These are phyloP conservation scores for Penicillium coprophilum DNA, from an alignment of 495 filamentous ascomycete genomes.

Conservation along the genomic window DNA sequence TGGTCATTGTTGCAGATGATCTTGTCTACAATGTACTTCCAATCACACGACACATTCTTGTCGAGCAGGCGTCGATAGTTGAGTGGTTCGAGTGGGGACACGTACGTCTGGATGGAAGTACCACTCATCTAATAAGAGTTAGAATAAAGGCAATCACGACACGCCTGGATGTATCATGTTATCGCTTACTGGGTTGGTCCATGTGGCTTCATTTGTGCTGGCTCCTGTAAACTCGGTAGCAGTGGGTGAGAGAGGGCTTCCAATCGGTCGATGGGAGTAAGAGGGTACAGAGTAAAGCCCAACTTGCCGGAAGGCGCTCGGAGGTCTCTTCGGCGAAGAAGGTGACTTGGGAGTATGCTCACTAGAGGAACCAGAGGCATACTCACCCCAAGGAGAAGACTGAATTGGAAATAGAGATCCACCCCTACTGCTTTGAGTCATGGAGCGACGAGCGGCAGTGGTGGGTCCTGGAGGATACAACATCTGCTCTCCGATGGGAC, in stretches of 20 bases:
- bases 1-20: slow-evolving; percentile 99
- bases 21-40: slow-evolving; percentile 99
- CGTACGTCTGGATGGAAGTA: slow-evolving; percentile 62
- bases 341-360: slow-evolving; percentile 21
- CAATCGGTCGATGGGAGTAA: slow-evolving; percentile 71
- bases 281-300: slow-evolving; percentile 52
- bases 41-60: slow-evolving; percentile 95
- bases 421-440: slow-evolving; percentile 41
- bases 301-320: slow-evolving; percentile 44
- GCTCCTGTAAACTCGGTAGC: slow-evolving; percentile 72
- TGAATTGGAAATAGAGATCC: slow-evolving; percentile 37
- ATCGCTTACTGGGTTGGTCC: slow-evolving; percentile 49
- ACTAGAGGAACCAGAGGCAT: slow-evolving; percentile 29
- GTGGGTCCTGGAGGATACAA: slow-evolving; percentile 35
- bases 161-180: neutral
- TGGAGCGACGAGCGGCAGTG: slow-evolving; percentile 36
- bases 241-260: slow-evolving; percentile 80
- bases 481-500: slow-evolving; percentile 32
- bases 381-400: slow-evolving; percentile 36
- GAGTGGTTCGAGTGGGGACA: slow-evolving; percentile 87
- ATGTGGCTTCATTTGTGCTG: slow-evolving; percentile 44
- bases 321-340: slow-evolving; percentile 38
- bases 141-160: slow-evolving; percentile 6
- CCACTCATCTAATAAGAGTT: slow-evolving; percentile 47
- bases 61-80: slow-evolving; percentile 96